A percentile compares a stretch with the other conserved stretches of the same genome.
Conservation (phyloP, 2,329 filamentous ascomycete genomes). For the Rhynchosporium agropyri region DNA sequence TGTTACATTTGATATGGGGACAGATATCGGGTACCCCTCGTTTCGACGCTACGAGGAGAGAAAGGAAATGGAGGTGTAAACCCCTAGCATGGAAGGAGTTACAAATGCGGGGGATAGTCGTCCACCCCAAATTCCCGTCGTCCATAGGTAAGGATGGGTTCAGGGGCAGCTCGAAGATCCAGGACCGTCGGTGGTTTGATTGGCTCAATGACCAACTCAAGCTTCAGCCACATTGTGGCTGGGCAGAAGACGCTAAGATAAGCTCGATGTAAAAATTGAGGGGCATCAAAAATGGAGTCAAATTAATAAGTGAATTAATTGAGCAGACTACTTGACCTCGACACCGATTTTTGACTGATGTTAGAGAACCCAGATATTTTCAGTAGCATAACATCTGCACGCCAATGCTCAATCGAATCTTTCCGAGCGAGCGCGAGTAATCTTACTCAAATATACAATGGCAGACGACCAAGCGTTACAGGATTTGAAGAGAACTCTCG, state of each 20-base stretch:
- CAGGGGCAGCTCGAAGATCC: slow-evolving; percentile 11
- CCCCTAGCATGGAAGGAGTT: background rate
- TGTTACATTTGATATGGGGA: slow-evolving; percentile 22
- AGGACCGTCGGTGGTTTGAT: slow-evolving; percentile 13
- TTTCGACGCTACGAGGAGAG: background rate
- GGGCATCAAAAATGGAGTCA: slow-evolving; percentile 18
- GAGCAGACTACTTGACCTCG: background rate
- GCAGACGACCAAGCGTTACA: slow-evolving; percentile 28
- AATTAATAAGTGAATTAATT: background rate
- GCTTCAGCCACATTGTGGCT: slow-evolving; percentile 20
- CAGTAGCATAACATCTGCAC: no score
- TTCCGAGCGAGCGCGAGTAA: no score
- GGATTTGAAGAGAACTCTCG: slow-evolving; percentile 37
- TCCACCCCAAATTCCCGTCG: background rate
- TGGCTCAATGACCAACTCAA: background rate
- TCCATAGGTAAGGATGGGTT: background rate
- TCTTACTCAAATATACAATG: slow-evolving; percentile 25
- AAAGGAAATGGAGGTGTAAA: slow-evolving; percentile 16
- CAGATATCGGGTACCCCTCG: background rate
- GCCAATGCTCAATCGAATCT: no score
- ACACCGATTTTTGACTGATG: background rate
- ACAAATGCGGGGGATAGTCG: slow-evolving; percentile 15
- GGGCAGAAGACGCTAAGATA: slow-evolving; percentile 36
- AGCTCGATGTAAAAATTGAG: slow-evolving; percentile 29
- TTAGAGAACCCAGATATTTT: no score